Base-by-base conservation (phyloP, 1,284 basidiomycete species). In the Boletus semigastroideus region DNA sequence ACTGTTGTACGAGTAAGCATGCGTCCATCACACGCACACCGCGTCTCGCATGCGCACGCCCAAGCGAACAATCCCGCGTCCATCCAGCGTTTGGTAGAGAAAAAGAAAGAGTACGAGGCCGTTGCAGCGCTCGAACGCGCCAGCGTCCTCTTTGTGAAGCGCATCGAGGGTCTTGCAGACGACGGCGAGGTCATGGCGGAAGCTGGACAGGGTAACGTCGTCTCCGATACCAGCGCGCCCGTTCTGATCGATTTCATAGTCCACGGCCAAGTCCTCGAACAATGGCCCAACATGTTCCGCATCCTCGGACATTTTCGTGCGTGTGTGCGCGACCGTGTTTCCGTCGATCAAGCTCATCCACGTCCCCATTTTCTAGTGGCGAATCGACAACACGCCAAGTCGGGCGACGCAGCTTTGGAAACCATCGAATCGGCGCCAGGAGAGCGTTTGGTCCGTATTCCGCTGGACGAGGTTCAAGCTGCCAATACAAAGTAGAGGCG, bases 211-310 rank as follows among this genome's bases (percentile, higher is more conserved):
- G 80, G 87, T 87, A 50, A 40, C 25, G 25, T 25, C 31, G 69
- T 56, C 1, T 14, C 2, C 25, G 25, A 25, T 25, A 4, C 25
- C 25, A 25, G 25, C 25, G 5, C 25, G 25, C 25, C 11, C 16
- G 1, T 22, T 45, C 49, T 51, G 22, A 58, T n/a, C 45, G 53
- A 45, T 49, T 33, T 25, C 34, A 8, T 40, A 90, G 87, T 86
- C 30, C 84, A 86, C 56, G 87, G 87, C 11, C 79, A 87, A 61
- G 87, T 90, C 1, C 75, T 89, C 20, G 82, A 83, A 56, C 87
- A 90, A 57, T 90, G 88, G 87, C 84, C 86, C 13, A 82, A 80
- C 62, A 90, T 90, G 88, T 90, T 90, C 62, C 77, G 83, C 54
- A 87, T 88, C 48, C 72, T 90, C 47, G 78, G 72, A 53, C 70